These are phyloP conservation scores for Cinnamomum micranthum DNA, from an alignment of 164 flowering plant species.

Conservation along the genomic window DNA sequence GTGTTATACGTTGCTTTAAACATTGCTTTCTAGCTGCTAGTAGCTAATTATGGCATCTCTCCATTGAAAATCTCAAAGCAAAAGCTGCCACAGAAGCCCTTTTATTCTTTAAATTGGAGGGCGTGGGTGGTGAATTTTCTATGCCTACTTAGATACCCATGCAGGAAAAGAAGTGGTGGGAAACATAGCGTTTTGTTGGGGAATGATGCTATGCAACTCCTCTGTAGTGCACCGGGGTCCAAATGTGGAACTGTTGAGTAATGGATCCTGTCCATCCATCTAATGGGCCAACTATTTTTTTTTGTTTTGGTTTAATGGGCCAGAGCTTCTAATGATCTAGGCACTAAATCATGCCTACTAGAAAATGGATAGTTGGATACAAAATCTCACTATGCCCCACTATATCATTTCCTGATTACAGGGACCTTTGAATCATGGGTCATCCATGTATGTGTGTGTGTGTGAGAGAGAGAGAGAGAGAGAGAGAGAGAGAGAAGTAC, in stretches of 20 bases:
- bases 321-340: too few species aligned
- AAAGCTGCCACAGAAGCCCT: neutral
- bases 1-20: neutral
- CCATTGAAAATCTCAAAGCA: neutral
- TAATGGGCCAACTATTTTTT: too few species aligned
- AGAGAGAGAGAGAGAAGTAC: constrained; percentile 3
- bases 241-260: too few species aligned
- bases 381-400: too few species aligned
- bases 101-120: neutral
- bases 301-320: too few species aligned
- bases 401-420: too few species aligned
- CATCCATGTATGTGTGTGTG: too few species aligned
- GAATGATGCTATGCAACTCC: neutral
- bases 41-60: neutral
- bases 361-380: too few species aligned
- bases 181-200: neutral
- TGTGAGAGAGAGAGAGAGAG: constrained; percentile 6
- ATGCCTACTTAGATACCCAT: neutral
- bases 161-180: neutral
- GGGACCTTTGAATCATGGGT: too few species aligned
- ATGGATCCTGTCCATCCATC: too few species aligned
- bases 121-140: neutral
- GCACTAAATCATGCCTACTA: too few species aligned
- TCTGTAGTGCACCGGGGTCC: too few species aligned
- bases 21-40: neutral